These are phyloP conservation scores for Leucocoprinus birnbaumii DNA, from an alignment of 768 basidiomycete species.

Conservation along the genomic window DNA sequence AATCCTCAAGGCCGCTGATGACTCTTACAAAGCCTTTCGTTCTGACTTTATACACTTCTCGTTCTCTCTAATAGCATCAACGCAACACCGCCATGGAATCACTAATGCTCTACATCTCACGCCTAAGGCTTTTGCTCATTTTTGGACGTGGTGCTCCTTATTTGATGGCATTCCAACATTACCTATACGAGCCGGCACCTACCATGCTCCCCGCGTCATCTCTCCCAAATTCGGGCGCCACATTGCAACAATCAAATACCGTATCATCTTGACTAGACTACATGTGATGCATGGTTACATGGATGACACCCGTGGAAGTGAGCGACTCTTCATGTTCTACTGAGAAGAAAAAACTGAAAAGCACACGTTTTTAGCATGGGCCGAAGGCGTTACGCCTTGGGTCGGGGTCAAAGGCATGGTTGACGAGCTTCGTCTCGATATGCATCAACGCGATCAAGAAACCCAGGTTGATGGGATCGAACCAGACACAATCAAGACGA, in stretches of 20 bases:
- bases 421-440: conserved; percentile 79
- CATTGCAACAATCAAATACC: conserved; percentile 90
- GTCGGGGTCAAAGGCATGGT: conserved; percentile 86
- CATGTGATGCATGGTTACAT: conserved; percentile 87
- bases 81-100: conserved; percentile 26
- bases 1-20: conserved; percentile 40
- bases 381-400: conserved; percentile 71
- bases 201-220: conserved; percentile 66
- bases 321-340: conserved; percentile 15
- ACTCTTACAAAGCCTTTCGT: conserved; percentile 86
- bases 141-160: conserved; percentile 88
- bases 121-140: conserved; percentile 82
- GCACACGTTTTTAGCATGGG: conserved; percentile 53
- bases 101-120: conserved; percentile 64
- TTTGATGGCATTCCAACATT: conserved; percentile 79
- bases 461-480: conserved; percentile 52
- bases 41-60: conserved; percentile 94
- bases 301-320: conserved; percentile 69
- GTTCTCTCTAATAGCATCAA: conserved; percentile 74
- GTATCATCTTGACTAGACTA: conserved; percentile 70
- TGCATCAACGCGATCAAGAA: conserved; percentile 92
- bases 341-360: background rate
- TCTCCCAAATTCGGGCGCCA: conserved; percentile 89
- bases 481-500: conserved; percentile 53
- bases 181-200: conserved; percentile 85